Evolutionary conservation across 306 rosid species (phyloP).

Genomic region (Sechiopsis laciniata): DNA sequence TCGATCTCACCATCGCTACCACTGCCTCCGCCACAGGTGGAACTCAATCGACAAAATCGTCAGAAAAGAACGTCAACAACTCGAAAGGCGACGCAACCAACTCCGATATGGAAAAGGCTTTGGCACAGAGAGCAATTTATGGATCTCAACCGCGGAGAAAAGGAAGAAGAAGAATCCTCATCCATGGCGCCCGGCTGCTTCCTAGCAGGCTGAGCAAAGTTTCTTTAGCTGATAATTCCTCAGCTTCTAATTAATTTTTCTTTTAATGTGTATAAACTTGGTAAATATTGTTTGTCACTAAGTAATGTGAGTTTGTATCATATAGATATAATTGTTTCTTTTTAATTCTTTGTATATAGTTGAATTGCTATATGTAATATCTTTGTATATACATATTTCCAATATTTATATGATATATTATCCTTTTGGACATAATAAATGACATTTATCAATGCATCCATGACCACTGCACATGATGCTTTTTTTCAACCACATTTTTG

Average conservation of each 20-base stretch:
- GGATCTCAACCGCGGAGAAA: conserved; percentile 42
- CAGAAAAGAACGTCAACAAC: conserved; percentile 28
- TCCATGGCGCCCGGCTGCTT: conserved; percentile 31
- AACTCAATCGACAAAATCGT: conserved; percentile 27
- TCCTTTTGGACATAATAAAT: too few species aligned
- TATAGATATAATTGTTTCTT: background rate
- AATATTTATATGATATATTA: too few species aligned
- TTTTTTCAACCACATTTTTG: too few species aligned
- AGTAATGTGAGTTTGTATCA: background rate
- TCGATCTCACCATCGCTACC: conserved; percentile 15
- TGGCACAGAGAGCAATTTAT: conserved; percentile 58
- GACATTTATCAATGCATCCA: too few species aligned
- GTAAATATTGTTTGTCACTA: background rate
- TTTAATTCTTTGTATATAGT: background rate
- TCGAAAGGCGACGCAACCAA: conserved; percentile 27
- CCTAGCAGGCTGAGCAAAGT: conserved; percentile 76
- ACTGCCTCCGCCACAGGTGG: background rate
- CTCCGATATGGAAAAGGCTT: conserved; percentile 45
- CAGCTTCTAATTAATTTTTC: background rate
- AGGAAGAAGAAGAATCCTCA: conserved; percentile 30
- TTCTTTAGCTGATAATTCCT: conserved; percentile 55
- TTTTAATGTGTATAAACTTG: background rate
- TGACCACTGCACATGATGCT: too few species aligned
- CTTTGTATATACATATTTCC: background rate
- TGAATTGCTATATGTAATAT: background rate